Evolutionary conservation across 768 basidiomycete species (phyloP), one percentile per base, ranked within the genome.

Genomic region (Coprinopsis sp.): DNA sequence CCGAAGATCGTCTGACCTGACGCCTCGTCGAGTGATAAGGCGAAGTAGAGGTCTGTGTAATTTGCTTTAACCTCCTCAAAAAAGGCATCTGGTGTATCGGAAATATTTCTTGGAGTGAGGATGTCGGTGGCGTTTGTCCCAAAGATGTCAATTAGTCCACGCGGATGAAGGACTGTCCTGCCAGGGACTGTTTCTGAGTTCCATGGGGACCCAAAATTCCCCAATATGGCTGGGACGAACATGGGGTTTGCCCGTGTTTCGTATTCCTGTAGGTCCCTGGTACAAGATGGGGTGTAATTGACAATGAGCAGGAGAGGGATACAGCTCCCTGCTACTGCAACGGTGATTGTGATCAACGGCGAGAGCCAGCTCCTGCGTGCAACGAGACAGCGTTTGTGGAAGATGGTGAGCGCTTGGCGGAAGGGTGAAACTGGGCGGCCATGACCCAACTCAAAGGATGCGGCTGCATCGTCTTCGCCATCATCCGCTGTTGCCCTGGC

Each of bases 351-450:
- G 10, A 90, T 66, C 5, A 78, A 33, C 1, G 81, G 81, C 0
- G 81, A 73, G 14, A 91, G 60, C 85, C 85, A 91, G 51, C 79
- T 82, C 31, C 82, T 73, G 18, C 77, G 74, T 1, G 77, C 67
- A 38, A 90, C 74, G 19, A 88, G 64, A 4, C 67, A 56, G 3
- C 88, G 80, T 60, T 91, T 90, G 54, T 79, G 68, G 66, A 87
- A 81, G 46, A 91, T 84, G 0, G 84, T 87, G 45, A 79, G 61
- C 1, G 86, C 82, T 58, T 90, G 87, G 18, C 64, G 65, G 51
- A 83, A 66, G 4, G 82, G 78, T 2, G 79, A 78, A 11, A 74
- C 70, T 23, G 71, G 55, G 6, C 76, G 70, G 6, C 84, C 83
- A 39, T 67, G 69, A 1, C 77, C 68, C 19, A 84, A 67, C 11